These are phyloP conservation scores for Microbotryum intermedium DNA, from an alignment of 1,284 basidiomycete species.

Conservation along the genomic window DNA sequence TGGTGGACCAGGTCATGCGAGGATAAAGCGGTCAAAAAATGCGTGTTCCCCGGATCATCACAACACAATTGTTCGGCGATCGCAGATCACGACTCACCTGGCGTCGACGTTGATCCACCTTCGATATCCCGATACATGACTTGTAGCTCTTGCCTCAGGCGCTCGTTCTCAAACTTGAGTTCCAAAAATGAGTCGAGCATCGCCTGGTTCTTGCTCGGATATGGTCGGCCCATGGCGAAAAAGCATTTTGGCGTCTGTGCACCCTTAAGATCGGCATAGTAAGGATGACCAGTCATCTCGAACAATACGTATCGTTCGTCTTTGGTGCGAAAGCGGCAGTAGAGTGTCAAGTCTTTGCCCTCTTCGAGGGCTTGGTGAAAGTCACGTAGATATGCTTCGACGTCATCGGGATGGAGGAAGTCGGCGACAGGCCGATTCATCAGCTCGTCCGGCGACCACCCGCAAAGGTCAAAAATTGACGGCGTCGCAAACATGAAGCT, in stretches of 20 bases:
- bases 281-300: slow-evolving; percentile 61
- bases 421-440: slow-evolving; percentile 57
- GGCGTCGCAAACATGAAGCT: slow-evolving; percentile 61
- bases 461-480: slow-evolving; percentile 60
- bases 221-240: slow-evolving; percentile 65
- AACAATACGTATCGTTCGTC: slow-evolving; percentile 49
- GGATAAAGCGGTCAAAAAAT: too few species aligned
- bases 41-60: too few species aligned
- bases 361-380: slow-evolving; percentile 51
- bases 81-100: too few species aligned
- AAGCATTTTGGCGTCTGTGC: slow-evolving; percentile 46
- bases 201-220: slow-evolving; percentile 60
- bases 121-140: slow-evolving; percentile 34
- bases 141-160: slow-evolving; percentile 42
- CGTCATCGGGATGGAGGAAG: slow-evolving; percentile 58
- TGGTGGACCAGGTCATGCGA: too few species aligned
- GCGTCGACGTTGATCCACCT: not conserved
- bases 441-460: slow-evolving; percentile 64
- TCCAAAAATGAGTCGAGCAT: slow-evolving; percentile 69
- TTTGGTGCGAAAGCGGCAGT: slow-evolving; percentile 54
- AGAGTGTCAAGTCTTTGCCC: slow-evolving; percentile 50
- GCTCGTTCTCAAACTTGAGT: slow-evolving; percentile 66
- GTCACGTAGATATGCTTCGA: slow-evolving; percentile 48
- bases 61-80: too few species aligned
- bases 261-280: slow-evolving; percentile 42